Evolutionary conservation across 2,329 filamentous ascomycete genomes (phyloP).

Genomic region (Fusarium burgessii): DNA sequence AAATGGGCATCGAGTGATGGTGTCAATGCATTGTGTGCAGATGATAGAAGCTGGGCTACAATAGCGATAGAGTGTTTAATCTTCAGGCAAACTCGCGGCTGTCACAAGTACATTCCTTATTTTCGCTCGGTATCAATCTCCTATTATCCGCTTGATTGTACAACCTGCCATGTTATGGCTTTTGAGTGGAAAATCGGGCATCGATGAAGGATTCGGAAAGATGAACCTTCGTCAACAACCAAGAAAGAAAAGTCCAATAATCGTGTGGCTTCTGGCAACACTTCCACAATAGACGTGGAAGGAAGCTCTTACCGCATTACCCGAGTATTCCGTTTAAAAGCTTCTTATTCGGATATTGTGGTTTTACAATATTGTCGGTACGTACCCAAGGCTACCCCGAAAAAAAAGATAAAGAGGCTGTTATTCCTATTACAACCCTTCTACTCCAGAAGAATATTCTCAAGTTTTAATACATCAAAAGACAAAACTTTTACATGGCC

Average conservation of each 20-base stretch:
- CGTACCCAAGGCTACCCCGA: too few relatives aligned
- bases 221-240: background rate
- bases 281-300: background rate
- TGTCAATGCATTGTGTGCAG: background rate
- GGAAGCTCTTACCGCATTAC: too few relatives aligned
- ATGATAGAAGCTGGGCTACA: conserved; percentile 1
- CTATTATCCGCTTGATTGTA: background rate
- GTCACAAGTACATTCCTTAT: background rate
- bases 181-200: background rate
- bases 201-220: background rate
- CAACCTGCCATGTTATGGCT: background rate
- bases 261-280: background rate
- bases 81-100: background rate
- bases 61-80: background rate
- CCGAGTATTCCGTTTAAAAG: too few relatives aligned
- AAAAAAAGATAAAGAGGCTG: too few relatives aligned
- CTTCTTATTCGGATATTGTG: too few relatives aligned
- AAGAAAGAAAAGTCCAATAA: background rate
- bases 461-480: too few relatives aligned
- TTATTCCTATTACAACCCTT: too few relatives aligned
- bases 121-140: background rate
- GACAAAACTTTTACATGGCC: too few relatives aligned
- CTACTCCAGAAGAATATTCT: too few relatives aligned
- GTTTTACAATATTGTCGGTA: too few relatives aligned
- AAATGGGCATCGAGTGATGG: conserved; percentile 53